These are phyloP conservation scores for Neolecta irregularis DNA, from an alignment of 1,139 yeast genomes.

Conservation along the genomic window DNA sequence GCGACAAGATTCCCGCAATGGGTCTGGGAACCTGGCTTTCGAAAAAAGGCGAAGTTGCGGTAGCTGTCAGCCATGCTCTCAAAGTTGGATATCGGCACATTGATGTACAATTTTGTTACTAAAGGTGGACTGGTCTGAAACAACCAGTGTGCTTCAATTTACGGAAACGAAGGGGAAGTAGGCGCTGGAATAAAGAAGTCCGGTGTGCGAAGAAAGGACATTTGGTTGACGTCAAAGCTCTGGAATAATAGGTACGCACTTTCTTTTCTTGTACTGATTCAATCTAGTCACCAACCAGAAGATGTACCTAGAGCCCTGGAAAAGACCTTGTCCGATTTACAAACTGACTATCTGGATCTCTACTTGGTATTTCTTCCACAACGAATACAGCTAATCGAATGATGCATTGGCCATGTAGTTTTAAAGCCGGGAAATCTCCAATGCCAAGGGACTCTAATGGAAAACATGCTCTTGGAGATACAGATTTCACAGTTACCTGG, in stretches of 20 bases:
- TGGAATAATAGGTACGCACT: too few species aligned
- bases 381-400: slow-evolving; percentile 52
- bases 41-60: slow-evolving; percentile 39
- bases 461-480: too few species aligned
- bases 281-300: slow-evolving; percentile 34
- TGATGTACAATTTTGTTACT: slow-evolving; percentile 5
- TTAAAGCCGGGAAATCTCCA: too few species aligned
- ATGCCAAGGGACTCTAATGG: too few species aligned
- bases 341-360: slow-evolving; percentile 45
- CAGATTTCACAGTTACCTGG: too few species aligned
- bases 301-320: slow-evolving; percentile 34
- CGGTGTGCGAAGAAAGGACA: slow-evolving; percentile 50
- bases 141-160: slow-evolving; percentile 14
- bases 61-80: slow-evolving; percentile 48
- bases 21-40: slow-evolving; percentile 78
- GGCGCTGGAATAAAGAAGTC: slow-evolving; percentile 44
- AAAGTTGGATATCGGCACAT: slow-evolving; percentile 60
- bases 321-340: slow-evolving; percentile 38
- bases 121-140: slow-evolving; percentile 4
- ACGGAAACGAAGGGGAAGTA: slow-evolving; percentile 29
- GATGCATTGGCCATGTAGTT: slow-evolving; percentile 46
- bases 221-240: slow-evolving; percentile 68
- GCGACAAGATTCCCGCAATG: slow-evolving; percentile 47
- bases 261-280: too few species aligned
- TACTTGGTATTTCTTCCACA: too few species aligned